A percentile compares a stretch with the other conserved stretches of the same genome.
These are phyloP conservation scores for Candida easanensis DNA, from an alignment of 805 yeast genomes.

Conservation along the genomic window DNA sequence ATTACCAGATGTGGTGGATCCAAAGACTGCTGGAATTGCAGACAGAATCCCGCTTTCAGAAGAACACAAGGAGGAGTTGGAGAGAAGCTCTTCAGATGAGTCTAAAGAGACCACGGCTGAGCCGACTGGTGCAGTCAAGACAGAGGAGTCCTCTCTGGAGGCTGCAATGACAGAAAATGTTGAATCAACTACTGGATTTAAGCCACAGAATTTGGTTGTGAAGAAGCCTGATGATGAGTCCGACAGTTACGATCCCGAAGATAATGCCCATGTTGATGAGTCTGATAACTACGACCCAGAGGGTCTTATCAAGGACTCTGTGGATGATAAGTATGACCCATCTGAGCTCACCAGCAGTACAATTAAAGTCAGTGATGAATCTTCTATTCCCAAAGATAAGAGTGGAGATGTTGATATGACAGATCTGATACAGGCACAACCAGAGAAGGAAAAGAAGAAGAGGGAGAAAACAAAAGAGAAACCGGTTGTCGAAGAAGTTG, in stretches of 20 bases:
- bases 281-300: constrained; percentile 9
- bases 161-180: background rate
- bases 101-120: constrained; percentile 14
- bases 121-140: constrained; percentile 1
- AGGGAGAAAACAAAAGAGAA: background rate
- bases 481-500: background rate
- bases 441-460: background rate
- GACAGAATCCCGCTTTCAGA: constrained; percentile 18
- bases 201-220: constrained; percentile 3
- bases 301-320: background rate
- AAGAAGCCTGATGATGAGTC: constrained; percentile 11
- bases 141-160: background rate
- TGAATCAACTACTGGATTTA: background rate
- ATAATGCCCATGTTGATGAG: background rate
- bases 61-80: constrained; percentile 23
- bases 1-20: background rate
- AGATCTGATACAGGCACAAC: background rate
- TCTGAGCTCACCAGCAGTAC: background rate
- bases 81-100: constrained; percentile 3
- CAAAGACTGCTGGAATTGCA: constrained; percentile 10
- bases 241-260: constrained; percentile 19
- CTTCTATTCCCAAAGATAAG: background rate
- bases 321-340: background rate
- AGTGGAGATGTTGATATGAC: constrained; percentile 9
- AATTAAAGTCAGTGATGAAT: background rate